Evolutionary conservation across 495 filamentous ascomycete species (phyloP), one percentile per base, ranked within the genome.

Genomic region (Recurvomyces mirabilis): DNA sequence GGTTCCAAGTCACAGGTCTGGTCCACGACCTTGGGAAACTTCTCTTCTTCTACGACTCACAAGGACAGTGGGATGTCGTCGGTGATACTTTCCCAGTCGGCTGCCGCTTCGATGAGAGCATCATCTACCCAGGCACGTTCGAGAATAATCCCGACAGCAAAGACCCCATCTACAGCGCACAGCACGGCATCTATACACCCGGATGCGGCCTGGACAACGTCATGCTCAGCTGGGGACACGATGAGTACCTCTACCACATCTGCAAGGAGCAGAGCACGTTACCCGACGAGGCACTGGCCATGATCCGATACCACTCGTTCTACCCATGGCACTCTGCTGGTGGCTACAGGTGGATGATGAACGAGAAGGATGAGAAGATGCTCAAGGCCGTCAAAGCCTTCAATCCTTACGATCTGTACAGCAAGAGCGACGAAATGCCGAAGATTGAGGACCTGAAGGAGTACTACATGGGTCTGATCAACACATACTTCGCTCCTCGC

Each of bases 81-180:
- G 87, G 87, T 13, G 87, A 94, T 55, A 89, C 84, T 0, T 93
- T 93, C 65, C 85, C 87, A 23, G 83, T 94, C n/a, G 87, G 87
- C 41, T 88, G 84, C 54, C 73, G 66, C 35, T 93, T 89, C 49
- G 79, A 85, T 50, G 65, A 78, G 33, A 64, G 69, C 25, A 86
- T 84, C 62, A 83, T 94, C 67, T 86, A 85, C 62, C 69, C 73
- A 1, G 81, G 83, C 25, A 79, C 77, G 4, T 94, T 93, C 64
- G 57, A 47, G 24, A 67, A 66, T 4, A 89, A 94, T 60, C 77
- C 81, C 7, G 86, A 93, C 59, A 68, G 59, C 42, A 53, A 55
- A 0, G 68, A 93, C 59, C 55, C 65, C 0, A 69, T 88, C 38
- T 93, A 85, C 60, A 68, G 75, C 52, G 79, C 78, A 19, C 67